A percentile compares a stretch with the other conserved stretches of the same genome.
phyloP scores from a whole-genome alignment of 2,329 filamentous ascomycete genomes.

The Fusarium pseudoanthophilum region DNA sequence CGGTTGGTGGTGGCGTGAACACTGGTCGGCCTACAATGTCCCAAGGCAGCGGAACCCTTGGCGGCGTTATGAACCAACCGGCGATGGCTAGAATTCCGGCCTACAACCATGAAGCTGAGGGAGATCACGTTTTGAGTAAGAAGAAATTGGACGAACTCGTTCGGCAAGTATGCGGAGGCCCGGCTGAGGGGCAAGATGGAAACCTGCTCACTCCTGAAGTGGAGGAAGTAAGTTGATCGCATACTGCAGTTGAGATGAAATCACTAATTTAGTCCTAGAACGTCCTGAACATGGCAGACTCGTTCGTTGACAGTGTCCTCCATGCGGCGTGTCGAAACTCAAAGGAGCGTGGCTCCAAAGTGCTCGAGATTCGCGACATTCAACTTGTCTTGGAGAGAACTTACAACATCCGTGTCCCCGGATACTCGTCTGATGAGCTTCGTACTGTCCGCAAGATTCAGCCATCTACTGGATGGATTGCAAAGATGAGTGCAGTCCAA shows the following conservation, averaged over 20 bases:
- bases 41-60: constrained; percentile 78
- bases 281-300: constrained; percentile 88
- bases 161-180: constrained; percentile 88
- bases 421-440: constrained; percentile 93
- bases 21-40: constrained; percentile 83
- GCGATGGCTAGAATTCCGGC: constrained; percentile 83
- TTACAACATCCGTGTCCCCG: constrained; percentile 92
- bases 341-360: constrained; percentile 90
- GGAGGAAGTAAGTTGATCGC: constrained; percentile 77
- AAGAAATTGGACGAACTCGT: constrained; percentile 97
- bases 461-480: constrained; percentile 88
- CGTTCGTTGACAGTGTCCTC: constrained; percentile 93
- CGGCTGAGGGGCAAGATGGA: constrained; percentile 75
- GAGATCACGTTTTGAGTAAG: constrained; percentile 94
- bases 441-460: constrained; percentile 94
- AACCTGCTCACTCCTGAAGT: constrained; percentile 90
- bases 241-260: background rate
- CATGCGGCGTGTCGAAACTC: constrained; percentile 88
- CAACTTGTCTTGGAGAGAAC: constrained; percentile 85
- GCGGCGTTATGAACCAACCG: constrained; percentile 88
- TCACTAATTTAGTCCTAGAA: constrained; percentile 64
- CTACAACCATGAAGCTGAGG: constrained; percentile 90
- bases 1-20: constrained; percentile 70
- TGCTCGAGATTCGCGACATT: constrained; percentile 88
- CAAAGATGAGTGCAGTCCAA: constrained; percentile 97